These are phyloP conservation scores for Eucalyptus regnans DNA, from an alignment of 345 rosid genomes.

Conservation along the genomic window DNA sequence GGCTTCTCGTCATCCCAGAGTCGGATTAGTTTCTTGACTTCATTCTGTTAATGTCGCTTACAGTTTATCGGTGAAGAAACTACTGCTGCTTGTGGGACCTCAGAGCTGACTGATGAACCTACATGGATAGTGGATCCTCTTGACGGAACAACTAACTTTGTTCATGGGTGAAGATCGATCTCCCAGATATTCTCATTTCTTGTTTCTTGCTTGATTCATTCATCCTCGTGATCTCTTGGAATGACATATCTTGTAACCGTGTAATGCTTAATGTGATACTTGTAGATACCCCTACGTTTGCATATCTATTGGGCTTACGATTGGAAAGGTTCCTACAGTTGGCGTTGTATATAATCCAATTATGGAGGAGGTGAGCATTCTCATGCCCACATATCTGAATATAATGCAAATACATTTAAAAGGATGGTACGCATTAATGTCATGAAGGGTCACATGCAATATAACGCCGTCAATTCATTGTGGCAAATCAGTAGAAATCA, in stretches of 20 bases:
- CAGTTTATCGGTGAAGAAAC: conserved; percentile 99
- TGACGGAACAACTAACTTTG: conserved; percentile 97
- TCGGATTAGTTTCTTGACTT: neutral
- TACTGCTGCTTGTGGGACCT: conserved; percentile 66
- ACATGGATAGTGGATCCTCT: conserved; percentile 99
- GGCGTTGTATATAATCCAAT: conserved; percentile 96
- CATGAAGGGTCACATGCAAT: neutral
- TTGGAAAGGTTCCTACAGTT: conserved; percentile 65
- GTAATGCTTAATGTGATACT: neutral
- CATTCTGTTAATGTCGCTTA: neutral
- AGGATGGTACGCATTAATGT: neutral
- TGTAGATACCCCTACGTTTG: conserved; percentile 85
- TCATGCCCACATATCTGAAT: neutral
- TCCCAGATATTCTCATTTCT: neutral
- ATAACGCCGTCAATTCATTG: neutral
- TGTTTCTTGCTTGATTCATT: neutral
- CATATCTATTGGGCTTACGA: conserved; percentile 88
- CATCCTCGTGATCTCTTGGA: neutral
- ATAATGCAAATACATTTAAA: neutral
- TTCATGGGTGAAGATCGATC: conserved; percentile 57
- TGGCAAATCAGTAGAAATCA: neutral
- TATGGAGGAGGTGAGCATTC: conserved; percentile 66
- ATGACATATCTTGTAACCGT: neutral
- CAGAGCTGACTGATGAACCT: conserved; percentile 84
- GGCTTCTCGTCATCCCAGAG: neutral